A percentile compares a stretch with the other conserved stretches of the same genome.
Evolutionary conservation across 2,329 filamentous ascomycete species (phyloP).

Genomic region (Epichloe baconii): DNA sequence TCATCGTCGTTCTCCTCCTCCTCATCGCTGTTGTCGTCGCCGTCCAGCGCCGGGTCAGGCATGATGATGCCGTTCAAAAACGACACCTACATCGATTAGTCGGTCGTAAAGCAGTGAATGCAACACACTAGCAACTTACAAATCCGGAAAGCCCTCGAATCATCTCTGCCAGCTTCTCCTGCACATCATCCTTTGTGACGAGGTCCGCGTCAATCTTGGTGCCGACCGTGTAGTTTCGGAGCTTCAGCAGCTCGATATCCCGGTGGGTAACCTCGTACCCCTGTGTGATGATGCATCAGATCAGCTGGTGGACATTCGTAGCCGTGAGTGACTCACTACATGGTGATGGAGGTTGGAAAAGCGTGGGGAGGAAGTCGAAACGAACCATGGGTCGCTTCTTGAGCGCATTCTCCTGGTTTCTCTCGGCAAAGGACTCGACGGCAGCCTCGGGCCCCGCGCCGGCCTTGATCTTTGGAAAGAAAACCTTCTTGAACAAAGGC

Average conservation of each 20-base stretch:
- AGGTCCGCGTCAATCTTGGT: constrained; percentile 53
- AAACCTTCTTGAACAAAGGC: constrained; percentile 46
- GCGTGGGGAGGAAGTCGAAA: background rate
- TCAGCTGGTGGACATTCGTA: background rate
- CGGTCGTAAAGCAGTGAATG: background rate
- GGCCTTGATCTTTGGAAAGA: constrained; percentile 36
- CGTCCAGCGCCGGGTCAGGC: constrained; percentile 45
- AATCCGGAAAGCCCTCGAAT: constrained; percentile 62
- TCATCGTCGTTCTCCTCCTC: constrained; percentile 10
- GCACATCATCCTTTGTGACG: constrained; percentile 46
- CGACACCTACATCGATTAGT: constrained; percentile 38
- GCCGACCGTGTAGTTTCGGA: constrained; percentile 66
- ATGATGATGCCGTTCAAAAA: constrained; percentile 62
- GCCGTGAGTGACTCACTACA: background rate
- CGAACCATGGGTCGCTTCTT: constrained; percentile 74
- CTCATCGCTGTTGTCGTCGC: constrained; percentile 26
- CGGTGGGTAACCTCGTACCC: constrained; percentile 62
- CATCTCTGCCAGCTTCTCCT: constrained; percentile 51
- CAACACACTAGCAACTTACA: constrained; percentile 32
- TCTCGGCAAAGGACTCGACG: constrained; percentile 54
- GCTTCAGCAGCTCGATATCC: constrained; percentile 68
- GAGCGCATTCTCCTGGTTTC: constrained; percentile 61
- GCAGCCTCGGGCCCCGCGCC: constrained; percentile 34
- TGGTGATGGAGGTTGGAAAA: background rate
- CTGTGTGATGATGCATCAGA: constrained; percentile 26